A percentile compares a stretch with the other conserved stretches of the same genome.
These are phyloP conservation scores for Cephalotrichum gorgonifer DNA, from an alignment of 2,329 filamentous ascomycete species.

Conservation along the genomic window DNA sequence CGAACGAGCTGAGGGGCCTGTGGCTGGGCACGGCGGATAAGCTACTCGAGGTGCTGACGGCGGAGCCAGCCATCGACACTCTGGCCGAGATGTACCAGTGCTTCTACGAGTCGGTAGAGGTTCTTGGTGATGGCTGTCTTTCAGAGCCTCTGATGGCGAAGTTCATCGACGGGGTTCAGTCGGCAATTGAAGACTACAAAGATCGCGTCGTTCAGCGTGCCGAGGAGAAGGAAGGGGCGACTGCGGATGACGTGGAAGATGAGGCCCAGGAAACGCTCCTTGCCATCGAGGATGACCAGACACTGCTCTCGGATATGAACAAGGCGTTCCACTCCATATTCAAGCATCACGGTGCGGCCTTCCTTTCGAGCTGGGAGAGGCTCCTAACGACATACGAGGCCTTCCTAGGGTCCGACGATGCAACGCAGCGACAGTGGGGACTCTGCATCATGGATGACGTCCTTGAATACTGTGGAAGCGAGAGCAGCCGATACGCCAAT, in stretches of 20 bases:
- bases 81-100: constrained; percentile 99
- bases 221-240: constrained; percentile 65
- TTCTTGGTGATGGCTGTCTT: constrained; percentile 77
- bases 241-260: constrained; percentile 82
- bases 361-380: constrained; percentile 80
- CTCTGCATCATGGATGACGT: constrained; percentile 98
- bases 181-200: constrained; percentile 87
- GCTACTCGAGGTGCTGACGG: constrained; percentile 83
- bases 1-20: constrained; percentile 66
- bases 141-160: constrained; percentile 67
- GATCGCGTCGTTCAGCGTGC: constrained; percentile 69
- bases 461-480: constrained; percentile 85
- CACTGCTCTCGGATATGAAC: constrained; percentile 96
- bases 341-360: constrained; percentile 82
- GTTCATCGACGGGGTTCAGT: constrained; percentile 80
- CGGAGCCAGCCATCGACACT: constrained; percentile 91
- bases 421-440: constrained; percentile 96
- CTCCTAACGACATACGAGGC: constrained; percentile 76
- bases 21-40: constrained; percentile 84
- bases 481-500: constrained; percentile 77
- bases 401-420: constrained; percentile 72
- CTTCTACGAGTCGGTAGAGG: constrained; percentile 97
- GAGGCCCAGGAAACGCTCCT: constrained; percentile 78
- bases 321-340: constrained; percentile 99
- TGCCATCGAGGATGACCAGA: constrained; percentile 95